phyloP scores from a whole-genome alignment of 148 eudicot genomes.

The Drosera capensis region DNA sequence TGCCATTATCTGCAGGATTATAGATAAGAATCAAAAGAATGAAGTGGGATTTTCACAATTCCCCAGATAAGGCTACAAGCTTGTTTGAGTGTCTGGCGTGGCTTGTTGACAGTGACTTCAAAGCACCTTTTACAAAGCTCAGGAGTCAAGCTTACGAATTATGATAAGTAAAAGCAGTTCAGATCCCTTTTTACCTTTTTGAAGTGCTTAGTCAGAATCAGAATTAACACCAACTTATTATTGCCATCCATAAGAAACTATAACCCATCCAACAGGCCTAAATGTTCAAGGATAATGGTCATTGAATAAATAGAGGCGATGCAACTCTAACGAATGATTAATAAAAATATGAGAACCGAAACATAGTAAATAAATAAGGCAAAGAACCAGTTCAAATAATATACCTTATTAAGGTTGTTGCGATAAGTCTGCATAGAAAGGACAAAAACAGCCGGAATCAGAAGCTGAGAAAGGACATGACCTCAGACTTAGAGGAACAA shows the following conservation, averaged over 20 bases:
- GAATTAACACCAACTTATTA: too few species aligned
- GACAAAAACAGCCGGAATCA: conserved; percentile 5
- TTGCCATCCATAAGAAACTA: too few species aligned
- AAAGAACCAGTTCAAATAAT: not conserved
- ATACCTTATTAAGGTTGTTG: conserved; percentile 98
- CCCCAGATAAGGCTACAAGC: not conserved
- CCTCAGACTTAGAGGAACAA: not conserved
- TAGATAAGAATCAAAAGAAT: conserved; percentile 1
- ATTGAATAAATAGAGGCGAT: too few species aligned
- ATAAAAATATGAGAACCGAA: conserved; percentile 1
- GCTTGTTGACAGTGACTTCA: too few species aligned
- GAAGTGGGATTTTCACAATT: not conserved
- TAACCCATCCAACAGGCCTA: too few species aligned
- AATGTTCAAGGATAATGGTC: too few species aligned
- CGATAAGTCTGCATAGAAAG: conserved; percentile 69
- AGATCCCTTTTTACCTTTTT: too few species aligned
- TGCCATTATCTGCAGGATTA: conserved; percentile 75
- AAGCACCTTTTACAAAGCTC: too few species aligned
- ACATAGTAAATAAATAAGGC: not conserved
- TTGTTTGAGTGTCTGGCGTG: not conserved
- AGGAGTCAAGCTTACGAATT: too few species aligned
- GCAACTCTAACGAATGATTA: too few species aligned
- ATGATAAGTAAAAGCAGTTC: too few species aligned
- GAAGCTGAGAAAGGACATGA: conserved; percentile 3
- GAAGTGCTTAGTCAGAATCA: too few species aligned